A percentile compares a stretch with the other conserved stretches of the same genome.
Conservation (phyloP, 106 monocot species). For the Dactylorhiza incarnata region DNA sequence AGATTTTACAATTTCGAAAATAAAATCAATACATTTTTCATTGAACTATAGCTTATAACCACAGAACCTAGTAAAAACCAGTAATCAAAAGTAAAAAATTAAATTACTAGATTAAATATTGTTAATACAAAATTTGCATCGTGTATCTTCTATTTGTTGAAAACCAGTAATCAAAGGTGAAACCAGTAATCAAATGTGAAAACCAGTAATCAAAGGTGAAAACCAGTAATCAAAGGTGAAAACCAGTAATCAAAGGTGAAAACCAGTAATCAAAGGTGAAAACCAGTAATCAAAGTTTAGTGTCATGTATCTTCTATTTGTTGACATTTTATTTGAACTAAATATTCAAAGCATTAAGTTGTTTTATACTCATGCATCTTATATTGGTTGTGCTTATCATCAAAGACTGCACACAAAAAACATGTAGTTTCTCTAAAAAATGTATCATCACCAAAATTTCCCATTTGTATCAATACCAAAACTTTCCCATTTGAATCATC, state of each 20-base stretch:
- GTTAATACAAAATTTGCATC: background rate
- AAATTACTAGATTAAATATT: background rate
- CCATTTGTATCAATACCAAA: background rate
- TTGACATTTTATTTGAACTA: background rate
- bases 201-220: too few relatives aligned
- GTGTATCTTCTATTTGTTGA: background rate
- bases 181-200: too few relatives aligned
- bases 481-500: background rate
- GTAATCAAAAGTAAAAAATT: background rate
- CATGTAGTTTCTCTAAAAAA: background rate
- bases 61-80: background rate
- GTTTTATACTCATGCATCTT: constrained; percentile 1
- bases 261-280: too few relatives aligned
- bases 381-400: background rate
- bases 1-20: background rate
- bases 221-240: background rate
- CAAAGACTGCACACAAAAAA: background rate
- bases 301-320: background rate
- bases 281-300: background rate
- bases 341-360: background rate
- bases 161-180: too few relatives aligned
- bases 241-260: too few relatives aligned
- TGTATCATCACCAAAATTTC: background rate
- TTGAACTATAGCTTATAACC: background rate
- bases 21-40: background rate